Conservation (phyloP, 345 rosid species). For the Arabidopsis arenosa region DNA sequence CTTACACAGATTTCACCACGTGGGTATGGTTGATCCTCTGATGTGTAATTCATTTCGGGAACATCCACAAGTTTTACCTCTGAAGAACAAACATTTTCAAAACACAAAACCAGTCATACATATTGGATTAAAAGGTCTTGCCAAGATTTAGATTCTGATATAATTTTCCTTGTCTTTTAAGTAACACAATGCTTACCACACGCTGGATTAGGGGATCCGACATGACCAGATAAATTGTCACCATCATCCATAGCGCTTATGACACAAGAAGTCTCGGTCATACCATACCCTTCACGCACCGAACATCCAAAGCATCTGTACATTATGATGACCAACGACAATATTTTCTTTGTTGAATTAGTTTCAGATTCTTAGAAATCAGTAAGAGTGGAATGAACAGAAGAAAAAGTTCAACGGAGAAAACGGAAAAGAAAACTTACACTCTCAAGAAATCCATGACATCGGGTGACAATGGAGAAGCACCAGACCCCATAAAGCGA, state of each 20-base stretch:
- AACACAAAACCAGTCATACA: conserved; percentile 12
- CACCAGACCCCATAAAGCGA: conserved; percentile 78
- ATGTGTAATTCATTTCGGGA: conserved; percentile 94
- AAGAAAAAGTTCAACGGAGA: not conserved
- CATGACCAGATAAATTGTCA: conserved; percentile 80
- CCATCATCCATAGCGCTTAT: conserved; percentile 68
- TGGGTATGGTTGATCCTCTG: conserved; percentile 88
- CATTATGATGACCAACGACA: conserved; percentile 15
- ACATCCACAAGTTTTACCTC: conserved; percentile 92
- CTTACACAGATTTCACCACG: conserved; percentile 94
- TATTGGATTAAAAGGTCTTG: conserved; percentile 7
- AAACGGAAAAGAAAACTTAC: conserved; percentile 53
- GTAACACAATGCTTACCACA: conserved; percentile 58
- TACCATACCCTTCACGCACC: conserved; percentile 86
- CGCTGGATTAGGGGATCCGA: conserved; percentile 82
- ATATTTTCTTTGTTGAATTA: conserved; percentile 5
- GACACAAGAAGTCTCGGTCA: conserved; percentile 90
- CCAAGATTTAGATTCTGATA: conserved; percentile 10
- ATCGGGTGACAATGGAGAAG: conserved; percentile 91
- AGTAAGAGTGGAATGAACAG: not conserved
- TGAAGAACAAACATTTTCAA: conserved; percentile 38
- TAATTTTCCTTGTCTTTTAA: not conserved
- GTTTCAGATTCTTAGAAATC: conserved; percentile 8
- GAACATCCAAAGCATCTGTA: conserved; percentile 90
- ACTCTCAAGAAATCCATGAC: conserved; percentile 83